Evolutionary conservation across 1,284 basidiomycete species (phyloP).

Genomic region (Ganoderma meredithae): DNA sequence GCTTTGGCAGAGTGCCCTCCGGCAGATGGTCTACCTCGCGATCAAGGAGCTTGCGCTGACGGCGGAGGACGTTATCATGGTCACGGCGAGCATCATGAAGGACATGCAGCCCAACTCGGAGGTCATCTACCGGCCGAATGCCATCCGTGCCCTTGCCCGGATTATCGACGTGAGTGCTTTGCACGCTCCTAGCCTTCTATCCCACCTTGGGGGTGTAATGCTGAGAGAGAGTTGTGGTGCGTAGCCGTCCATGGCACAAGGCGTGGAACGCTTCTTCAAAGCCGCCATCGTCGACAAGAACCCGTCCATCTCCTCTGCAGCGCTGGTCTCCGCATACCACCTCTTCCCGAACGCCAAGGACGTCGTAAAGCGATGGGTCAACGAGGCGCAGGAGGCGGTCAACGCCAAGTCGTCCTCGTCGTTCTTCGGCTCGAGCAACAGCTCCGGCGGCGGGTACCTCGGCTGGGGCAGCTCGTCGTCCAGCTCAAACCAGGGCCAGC

Average conservation of each 20-base stretch:
- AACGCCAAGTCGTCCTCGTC: conserved; percentile 84
- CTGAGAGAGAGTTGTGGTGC: conserved; percentile 11
- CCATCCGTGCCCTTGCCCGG: conserved; percentile 94
- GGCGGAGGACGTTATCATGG: conserved; percentile 99
- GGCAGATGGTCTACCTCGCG: conserved; percentile 98
- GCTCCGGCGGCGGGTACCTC: conserved; percentile 65
- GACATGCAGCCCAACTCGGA: conserved; percentile 99
- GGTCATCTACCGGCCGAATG: conserved; percentile 98
- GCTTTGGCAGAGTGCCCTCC: conserved; percentile 81
- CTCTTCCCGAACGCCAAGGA: conserved; percentile 93
- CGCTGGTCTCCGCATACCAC: conserved; percentile 97
- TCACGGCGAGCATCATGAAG: conserved; percentile 99
- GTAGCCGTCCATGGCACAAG: conserved; percentile 96
- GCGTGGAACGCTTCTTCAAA: conserved; percentile 99
- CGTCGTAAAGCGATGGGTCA: conserved; percentile 98
- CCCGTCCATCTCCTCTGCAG: conserved; percentile 94
- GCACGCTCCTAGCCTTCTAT: neutral
- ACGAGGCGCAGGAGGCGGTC: conserved; percentile 97
- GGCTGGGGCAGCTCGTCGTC: conserved; percentile 71
- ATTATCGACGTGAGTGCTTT: conserved; percentile 85
- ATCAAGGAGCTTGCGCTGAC: conserved; percentile 97
- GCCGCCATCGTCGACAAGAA: conserved; percentile 98
- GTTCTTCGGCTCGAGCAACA: conserved; percentile 60
- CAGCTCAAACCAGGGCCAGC: conserved; percentile 63
- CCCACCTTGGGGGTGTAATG: neutral